A percentile compares a stretch with the other conserved stretches of the same genome.
phyloP scores from a whole-genome alignment of 2,329 filamentous ascomycete genomes.

The Colletotrichum spaethianum region DNA sequence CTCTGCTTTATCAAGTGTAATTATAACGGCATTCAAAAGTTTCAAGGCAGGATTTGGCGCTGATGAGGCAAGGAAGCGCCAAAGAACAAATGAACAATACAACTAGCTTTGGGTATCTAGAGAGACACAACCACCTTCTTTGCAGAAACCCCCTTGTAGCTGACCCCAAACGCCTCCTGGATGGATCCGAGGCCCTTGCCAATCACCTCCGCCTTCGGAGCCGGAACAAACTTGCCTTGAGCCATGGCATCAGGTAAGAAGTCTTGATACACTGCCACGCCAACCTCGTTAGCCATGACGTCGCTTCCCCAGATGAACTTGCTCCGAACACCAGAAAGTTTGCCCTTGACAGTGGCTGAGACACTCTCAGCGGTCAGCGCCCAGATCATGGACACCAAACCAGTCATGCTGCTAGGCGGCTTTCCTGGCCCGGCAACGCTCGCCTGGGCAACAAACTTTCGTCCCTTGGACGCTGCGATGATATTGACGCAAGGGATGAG shows the following conservation, averaged over 20 bases:
- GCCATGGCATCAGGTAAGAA: conserved; percentile 46
- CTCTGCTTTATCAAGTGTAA: no score
- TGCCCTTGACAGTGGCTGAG: conserved; percentile 40
- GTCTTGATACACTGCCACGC: conserved; percentile 44
- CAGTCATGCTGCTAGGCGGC: neutral
- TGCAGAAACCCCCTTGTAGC: conserved; percentile 46
- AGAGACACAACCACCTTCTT: conserved; percentile 45
- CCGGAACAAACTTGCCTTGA: conserved; percentile 42
- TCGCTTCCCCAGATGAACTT: conserved; percentile 50
- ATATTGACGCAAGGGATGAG: conserved; percentile 12
- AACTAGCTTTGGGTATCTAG: neutral
- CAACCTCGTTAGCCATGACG: conserved; percentile 43
- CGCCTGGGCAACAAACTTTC: conserved; percentile 28
- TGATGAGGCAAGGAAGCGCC: neutral
- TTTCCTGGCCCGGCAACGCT: conserved; percentile 15
- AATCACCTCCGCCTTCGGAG: conserved; percentile 44
- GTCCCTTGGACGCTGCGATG: conserved; percentile 9
- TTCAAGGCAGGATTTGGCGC: neutral
- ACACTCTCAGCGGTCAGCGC: neutral
- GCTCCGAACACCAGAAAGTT: conserved; percentile 49
- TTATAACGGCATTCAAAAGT: neutral
- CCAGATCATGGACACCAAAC: neutral
- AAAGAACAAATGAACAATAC: neutral
- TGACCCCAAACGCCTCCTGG: conserved; percentile 44
- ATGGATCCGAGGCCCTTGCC: conserved; percentile 46